Base-by-base conservation (phyloP, 257 asterid species). In the Eustoma russellianum region DNA sequence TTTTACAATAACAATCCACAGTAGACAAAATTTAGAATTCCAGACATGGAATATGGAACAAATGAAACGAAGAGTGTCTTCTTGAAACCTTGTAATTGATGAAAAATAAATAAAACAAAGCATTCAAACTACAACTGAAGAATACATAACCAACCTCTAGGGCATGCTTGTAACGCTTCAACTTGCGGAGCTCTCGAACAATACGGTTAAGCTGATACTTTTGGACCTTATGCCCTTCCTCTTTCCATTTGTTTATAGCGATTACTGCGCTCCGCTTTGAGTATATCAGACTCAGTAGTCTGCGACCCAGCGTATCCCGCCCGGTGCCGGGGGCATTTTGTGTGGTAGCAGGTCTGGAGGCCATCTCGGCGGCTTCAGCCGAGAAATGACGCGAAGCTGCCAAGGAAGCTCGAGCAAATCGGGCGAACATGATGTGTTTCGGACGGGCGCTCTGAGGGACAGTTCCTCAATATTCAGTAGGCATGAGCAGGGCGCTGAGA, bases 191-290 rank as follows among this genome's bases (percentile, higher is more conserved):
- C 77, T 86, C 94, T 16, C 96, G 85, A 47, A 84, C 88, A 24
- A 82, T 79, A 67, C 95, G 96, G 66, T 78, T 87, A 61, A 91
- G 92, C 61, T 82, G 86, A 78, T 79, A 82, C 67, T 87, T 87
- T 14, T 77, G 89, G 19, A 82, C 92, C 7, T 55, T 47, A 52
- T 69, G 84, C 0, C 98, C 98, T 61, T 87, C 89, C 74, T 84
- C 96, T 65, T 82, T 82, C 98, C 98, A 91, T 52, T 79, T 78
- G 59, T 83, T 72, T 38, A 91, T 77, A 61, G 94, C 55, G 30
- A 75, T 67, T 38, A 79, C 88, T 51, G 94, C 96, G 73, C 94
- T 82, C 41, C 94, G 87, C 76, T 86, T 91, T 48, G 83, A 45
- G 64, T 73, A 82, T 41, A 77, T 78, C 62, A 83, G 80, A 52